Percentiles rank a stretch among this genome's conserved stretches.
Conservation (phyloP, 78 protist genomes). For the Goniomonas avonlea region DNA sequence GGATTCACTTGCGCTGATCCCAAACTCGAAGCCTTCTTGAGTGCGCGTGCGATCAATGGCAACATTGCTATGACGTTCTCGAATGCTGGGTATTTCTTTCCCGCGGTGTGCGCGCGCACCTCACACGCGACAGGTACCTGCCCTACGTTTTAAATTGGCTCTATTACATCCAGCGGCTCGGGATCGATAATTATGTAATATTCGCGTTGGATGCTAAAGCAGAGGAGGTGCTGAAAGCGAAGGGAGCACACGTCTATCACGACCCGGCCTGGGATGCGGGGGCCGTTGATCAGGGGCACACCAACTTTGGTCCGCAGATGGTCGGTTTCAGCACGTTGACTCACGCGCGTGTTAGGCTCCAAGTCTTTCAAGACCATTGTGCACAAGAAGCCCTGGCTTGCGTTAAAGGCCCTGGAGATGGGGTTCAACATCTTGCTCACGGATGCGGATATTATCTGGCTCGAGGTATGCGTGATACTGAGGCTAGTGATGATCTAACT, state of each 20-base stretch:
- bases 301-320: conserved; percentile 22
- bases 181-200: neutral
- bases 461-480: neutral
- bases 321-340: too few species aligned
- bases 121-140: too few species aligned
- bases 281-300: neutral
- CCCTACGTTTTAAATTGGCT: neutral
- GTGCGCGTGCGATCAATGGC: too few species aligned
- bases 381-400: conserved; percentile 1
- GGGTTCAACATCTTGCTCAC: conserved; percentile 6
- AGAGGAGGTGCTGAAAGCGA: neutral
- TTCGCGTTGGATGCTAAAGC: conserved; percentile 10
- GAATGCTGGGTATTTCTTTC: neutral
- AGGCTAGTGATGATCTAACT: neutral
- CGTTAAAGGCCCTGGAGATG: neutral
- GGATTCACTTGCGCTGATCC: too few species aligned
- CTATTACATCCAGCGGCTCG: neutral
- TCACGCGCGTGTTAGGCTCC: too few species aligned
- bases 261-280: neutral
- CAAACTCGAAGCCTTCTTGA: too few species aligned
- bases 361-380: conserved; percentile 15
- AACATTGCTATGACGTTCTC: conserved; percentile 7
- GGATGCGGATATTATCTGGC: conserved; percentile 11
- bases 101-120: too few species aligned
- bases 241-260: neutral